phyloP scores from a whole-genome alignment of 495 filamentous ascomycete genomes.

The Penicillium macrosclerotiorum region DNA sequence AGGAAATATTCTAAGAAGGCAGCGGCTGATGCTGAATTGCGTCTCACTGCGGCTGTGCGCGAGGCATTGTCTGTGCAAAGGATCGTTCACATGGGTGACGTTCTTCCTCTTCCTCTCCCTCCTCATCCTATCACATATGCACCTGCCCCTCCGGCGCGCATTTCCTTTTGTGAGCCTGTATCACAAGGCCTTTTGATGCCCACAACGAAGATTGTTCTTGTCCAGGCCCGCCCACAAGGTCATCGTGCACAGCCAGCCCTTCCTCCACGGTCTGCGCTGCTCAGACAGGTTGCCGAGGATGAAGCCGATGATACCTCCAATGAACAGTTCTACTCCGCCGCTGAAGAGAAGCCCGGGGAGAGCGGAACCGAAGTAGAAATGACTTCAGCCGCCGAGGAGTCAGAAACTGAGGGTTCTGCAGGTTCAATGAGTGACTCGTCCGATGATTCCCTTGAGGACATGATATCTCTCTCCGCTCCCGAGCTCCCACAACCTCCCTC shows the following conservation, averaged over 20 bases:
- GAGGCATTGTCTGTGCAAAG: conserved; percentile 66
- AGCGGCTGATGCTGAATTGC: conserved; percentile 55
- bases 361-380: conserved; percentile 58
- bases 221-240: conserved; percentile 54
- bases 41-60: conserved; percentile 73
- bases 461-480: conserved; percentile 81
- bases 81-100: conserved; percentile 79
- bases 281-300: conserved; percentile 63
- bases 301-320: conserved; percentile 78
- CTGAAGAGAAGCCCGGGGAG: conserved; percentile 64
- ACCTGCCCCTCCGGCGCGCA: conserved; percentile 68
- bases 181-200: conserved; percentile 78
- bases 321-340: conserved; percentile 85
- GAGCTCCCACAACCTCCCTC: conserved; percentile 65
- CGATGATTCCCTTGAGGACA: conserved; percentile 74
- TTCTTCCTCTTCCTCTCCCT: conserved; percentile 77
- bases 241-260: conserved; percentile 31
- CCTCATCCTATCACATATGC: conserved; percentile 89
- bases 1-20: conserved; percentile 37
- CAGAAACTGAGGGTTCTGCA: conserved; percentile 45
- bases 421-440: conserved; percentile 63
- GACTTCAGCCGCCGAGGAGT: conserved; percentile 53
- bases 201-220: conserved; percentile 66
- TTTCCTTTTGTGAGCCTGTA: conserved; percentile 68
- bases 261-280: conserved; percentile 27